These are phyloP conservation scores for Chlamydomonas schloesseri DNA, from an alignment of 139 green algal genomes.

Conservation along the genomic window DNA sequence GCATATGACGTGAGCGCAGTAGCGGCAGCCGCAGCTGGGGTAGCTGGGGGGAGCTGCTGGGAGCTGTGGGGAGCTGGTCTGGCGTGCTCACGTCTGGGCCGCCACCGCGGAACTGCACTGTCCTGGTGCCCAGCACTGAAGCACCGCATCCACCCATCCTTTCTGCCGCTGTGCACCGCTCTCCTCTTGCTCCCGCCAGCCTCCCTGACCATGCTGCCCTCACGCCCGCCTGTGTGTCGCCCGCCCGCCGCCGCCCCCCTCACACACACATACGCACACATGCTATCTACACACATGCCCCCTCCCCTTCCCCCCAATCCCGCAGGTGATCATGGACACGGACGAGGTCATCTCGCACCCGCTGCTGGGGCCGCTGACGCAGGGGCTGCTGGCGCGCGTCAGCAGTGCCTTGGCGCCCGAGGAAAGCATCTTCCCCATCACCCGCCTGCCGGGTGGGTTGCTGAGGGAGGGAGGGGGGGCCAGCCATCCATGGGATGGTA, in stretches of 20 bases:
- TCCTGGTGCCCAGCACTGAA: too few species aligned
- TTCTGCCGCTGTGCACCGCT: too few species aligned
- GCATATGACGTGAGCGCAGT: slow-evolving; percentile 56
- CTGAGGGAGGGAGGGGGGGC: too few species aligned
- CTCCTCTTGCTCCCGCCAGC: too few species aligned
- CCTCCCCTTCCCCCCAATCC: not conserved
- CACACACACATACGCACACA: too few species aligned
- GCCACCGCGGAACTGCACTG: too few species aligned
- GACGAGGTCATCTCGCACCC: slow-evolving; percentile 62
- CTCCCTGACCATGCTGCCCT: too few species aligned
- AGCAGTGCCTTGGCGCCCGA: slow-evolving; percentile 47
- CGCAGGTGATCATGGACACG: slow-evolving; percentile 61
- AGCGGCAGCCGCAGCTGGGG: too few species aligned
- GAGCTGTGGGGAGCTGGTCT: not conserved
- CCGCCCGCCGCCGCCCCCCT: too few species aligned
- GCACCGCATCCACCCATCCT: too few species aligned
- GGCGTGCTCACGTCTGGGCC: not conserved
- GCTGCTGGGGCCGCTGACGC: slow-evolving; percentile 59
- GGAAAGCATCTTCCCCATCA: slow-evolving; percentile 65
- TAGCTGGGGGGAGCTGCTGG: not conserved
- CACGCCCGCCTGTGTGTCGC: too few species aligned
- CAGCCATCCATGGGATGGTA: too few species aligned
- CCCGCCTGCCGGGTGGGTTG: slow-evolving; percentile 54
- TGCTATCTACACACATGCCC: not conserved
- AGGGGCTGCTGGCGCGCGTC: slow-evolving; percentile 18